Percentiles rank a stretch among this genome's conserved stretches.
phyloP scores from a whole-genome alignment of 768 basidiomycete genomes.

The Pholiota conissans region DNA sequence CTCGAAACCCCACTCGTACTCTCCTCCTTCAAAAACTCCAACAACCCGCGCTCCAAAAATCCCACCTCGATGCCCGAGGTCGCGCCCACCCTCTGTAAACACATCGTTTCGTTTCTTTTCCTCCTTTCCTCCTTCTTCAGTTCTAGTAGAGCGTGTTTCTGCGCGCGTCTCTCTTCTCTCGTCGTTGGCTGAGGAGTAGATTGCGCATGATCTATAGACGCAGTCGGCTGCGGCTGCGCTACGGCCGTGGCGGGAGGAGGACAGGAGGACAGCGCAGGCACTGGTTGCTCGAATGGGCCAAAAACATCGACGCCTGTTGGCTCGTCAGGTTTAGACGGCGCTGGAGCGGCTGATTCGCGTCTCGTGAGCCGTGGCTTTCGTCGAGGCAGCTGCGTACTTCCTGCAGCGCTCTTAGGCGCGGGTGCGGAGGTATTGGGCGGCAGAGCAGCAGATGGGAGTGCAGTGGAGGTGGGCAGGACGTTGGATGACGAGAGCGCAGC shows the following conservation, averaged over 20 bases:
- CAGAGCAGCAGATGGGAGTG: not conserved
- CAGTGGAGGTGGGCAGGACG: not conserved
- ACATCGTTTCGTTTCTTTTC: not conserved
- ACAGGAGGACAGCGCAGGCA: too few species aligned
- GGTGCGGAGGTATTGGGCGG: not conserved
- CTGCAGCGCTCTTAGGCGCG: not conserved
- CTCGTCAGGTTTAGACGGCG: too few species aligned
- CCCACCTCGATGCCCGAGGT: slow-evolving; percentile 10
- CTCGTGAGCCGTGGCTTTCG: not conserved
- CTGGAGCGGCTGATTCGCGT: not conserved
- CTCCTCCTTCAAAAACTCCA: not conserved
- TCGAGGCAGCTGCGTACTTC: not conserved
- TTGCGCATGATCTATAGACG: not conserved
- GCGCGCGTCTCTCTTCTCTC: not conserved
- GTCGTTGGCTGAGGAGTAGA: not conserved
- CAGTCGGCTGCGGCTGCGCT: too few species aligned
- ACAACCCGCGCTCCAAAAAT: slow-evolving; percentile 1
- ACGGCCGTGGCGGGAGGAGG: too few species aligned
- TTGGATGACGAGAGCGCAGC: not conserved
- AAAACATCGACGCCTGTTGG: too few species aligned
- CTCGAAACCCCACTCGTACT: not conserved
- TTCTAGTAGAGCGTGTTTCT: too few species aligned
- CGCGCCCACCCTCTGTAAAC: slow-evolving; percentile 10
- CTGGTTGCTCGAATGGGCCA: too few species aligned
- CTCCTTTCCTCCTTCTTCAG: not conserved